phyloP scores from a whole-genome alignment of 2,329 filamentous ascomycete species.

The Phoma sp. region DNA sequence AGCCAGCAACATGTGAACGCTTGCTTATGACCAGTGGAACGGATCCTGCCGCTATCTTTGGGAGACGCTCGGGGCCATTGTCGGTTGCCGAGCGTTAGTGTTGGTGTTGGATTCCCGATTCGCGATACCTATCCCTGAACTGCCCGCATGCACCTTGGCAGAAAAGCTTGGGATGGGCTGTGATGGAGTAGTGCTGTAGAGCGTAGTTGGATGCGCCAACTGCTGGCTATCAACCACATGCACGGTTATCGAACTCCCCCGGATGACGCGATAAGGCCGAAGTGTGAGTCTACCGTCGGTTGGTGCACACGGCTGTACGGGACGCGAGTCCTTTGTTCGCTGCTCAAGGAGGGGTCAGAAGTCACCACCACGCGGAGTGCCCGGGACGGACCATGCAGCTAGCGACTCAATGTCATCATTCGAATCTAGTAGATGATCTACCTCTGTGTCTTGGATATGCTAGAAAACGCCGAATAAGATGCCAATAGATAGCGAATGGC shows the following conservation, averaged over 20 bases:
- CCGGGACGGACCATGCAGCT: slow-evolving; percentile 5
- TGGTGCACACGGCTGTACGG: slow-evolving; percentile 6
- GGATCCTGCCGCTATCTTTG: slow-evolving; percentile 12
- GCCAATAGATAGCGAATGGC: slow-evolving; percentile 31
- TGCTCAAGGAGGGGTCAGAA: slow-evolving; percentile 8
- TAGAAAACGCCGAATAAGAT: slow-evolving; percentile 14
- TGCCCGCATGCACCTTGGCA: slow-evolving; percentile 16
- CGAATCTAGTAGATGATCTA: slow-evolving; percentile 9
- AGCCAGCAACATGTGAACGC: not conserved
- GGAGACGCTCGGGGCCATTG: not conserved
- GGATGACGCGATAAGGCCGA: slow-evolving; percentile 18
- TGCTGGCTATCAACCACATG: slow-evolving; percentile 14
- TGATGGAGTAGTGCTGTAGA: slow-evolving; percentile 15
- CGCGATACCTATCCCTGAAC: slow-evolving; percentile 7
- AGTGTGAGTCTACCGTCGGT: not conserved
- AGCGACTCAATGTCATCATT: slow-evolving; percentile 16
- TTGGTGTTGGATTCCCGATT: slow-evolving; percentile 9
- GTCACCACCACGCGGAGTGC: slow-evolving; percentile 1
- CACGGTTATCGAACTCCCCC: slow-evolving; percentile 15
- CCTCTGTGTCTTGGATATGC: slow-evolving; percentile 5
- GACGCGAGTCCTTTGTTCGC: slow-evolving; percentile 3
- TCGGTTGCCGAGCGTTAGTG: slow-evolving; percentile 13
- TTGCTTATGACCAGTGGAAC: not conserved
- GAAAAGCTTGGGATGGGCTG: slow-evolving; percentile 12
- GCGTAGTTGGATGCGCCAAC: slow-evolving; percentile 12